Evolutionary conservation across 148 eudicot species (phyloP), one percentile per base, ranked within the genome.

Genomic region (Vaccinium corymbosum): DNA sequence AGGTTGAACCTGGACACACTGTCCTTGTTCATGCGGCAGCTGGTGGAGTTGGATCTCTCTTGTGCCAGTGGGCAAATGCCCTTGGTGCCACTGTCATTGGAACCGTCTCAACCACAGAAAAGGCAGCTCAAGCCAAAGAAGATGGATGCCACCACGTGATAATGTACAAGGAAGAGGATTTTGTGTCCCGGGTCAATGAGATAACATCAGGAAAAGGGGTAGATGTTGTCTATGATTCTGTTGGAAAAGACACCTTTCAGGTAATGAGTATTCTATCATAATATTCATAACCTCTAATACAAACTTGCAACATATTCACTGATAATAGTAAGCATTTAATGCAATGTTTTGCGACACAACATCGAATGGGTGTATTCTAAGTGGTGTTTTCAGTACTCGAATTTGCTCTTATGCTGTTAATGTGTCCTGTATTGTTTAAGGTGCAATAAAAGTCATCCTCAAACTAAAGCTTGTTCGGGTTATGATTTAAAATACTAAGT

Each of bases 51-150:
- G 96, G 98, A 25, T 92, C 96, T 75, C 80, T 94, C 25, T 81
- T 94, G 79, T 95, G 98, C 87, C 98, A 94, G 76, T 95, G 98
- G 98, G 95, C 94, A 52, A 91, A 91, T 84, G 92, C 93, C 13
- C 93, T 94, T 50, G 98, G 98, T 52, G 98, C 98, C 50, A 91
- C 91, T 20, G 96, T 95, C 72, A 93, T 95, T 71, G 98, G 97
- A 27, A 95, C 98, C 8, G 98, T 95, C 72, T 93, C 98, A 48
- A 94, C 93, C 15, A 81, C 88, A 85, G 93, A 94, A 87, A 95
- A 95, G 82, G 98, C 93, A 13, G 81, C 85, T 7, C 98, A 94
- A 87, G 98, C 98, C 84, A 93, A 90, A 88, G 94, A 90, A 56
- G 97, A 95, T 90, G 97, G 98, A 4, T 95, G 97, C 79, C 95